phyloP scores from a whole-genome alignment of 768 basidiomycete genomes.

The Suillus lakei region DNA sequence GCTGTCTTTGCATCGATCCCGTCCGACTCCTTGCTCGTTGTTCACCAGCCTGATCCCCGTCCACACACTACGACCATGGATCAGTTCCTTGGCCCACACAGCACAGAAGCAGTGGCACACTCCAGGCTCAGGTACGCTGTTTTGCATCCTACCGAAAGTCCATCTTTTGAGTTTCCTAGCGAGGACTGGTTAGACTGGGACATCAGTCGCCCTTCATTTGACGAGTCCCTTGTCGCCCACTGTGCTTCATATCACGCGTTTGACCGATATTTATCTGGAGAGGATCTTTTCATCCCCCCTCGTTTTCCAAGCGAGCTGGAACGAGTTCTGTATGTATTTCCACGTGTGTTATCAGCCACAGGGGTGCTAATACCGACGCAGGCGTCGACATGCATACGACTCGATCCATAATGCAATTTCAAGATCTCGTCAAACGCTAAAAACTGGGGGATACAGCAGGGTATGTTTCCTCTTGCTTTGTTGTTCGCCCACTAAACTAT shows the following conservation, averaged over 20 bases:
- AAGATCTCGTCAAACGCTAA: conserved; percentile 59
- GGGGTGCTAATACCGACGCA: conserved; percentile 28
- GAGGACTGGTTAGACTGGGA: conserved; percentile 68
- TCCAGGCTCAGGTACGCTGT: conserved; percentile 57
- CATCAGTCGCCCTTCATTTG: conserved; percentile 58
- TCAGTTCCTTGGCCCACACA: conserved; percentile 65
- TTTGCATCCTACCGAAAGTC: conserved; percentile 6
- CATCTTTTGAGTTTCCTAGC: conserved; percentile 37
- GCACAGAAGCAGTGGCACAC: conserved; percentile 69
- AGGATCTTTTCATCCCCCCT: conserved; percentile 68
- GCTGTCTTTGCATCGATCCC: not conserved
- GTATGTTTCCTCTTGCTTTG: conserved; percentile 34
- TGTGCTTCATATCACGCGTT: conserved; percentile 75
- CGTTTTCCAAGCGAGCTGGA: conserved; percentile 61
- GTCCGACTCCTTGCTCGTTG: not conserved
- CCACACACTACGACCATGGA: conserved; percentile 46
- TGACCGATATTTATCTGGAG: conserved; percentile 64
- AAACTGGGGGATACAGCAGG: conserved; percentile 50
- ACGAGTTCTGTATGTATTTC: conserved; percentile 58
- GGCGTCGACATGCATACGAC: conserved; percentile 71
- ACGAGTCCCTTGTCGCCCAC: conserved; percentile 68
- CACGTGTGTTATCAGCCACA: conserved; percentile 6
- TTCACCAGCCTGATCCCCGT: not conserved
- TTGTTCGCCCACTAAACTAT: conserved; percentile 7
- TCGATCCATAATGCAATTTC: conserved; percentile 77